Percentiles rank a stretch among this genome's conserved stretches.
phyloP scores from a whole-genome alignment of 2,329 filamentous ascomycete genomes.

The Ceratocystis alfenasii region DNA sequence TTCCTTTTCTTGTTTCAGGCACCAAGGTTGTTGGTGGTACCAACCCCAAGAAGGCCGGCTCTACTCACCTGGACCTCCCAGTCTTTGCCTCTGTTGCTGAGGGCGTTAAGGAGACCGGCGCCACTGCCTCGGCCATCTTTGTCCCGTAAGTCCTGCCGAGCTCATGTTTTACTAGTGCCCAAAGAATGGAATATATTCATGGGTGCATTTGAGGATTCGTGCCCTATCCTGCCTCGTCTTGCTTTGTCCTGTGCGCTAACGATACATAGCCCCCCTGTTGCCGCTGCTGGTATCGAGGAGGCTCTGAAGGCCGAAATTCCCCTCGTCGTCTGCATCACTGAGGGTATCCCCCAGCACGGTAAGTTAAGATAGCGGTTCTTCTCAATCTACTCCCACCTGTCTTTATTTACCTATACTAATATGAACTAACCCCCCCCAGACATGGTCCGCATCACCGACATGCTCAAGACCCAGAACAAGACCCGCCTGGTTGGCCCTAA shows the following conservation, averaged over 20 bases:
- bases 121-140: slow-evolving; percentile 87
- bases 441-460: slow-evolving; percentile 98
- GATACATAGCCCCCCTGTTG: slow-evolving; percentile 61
- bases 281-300: slow-evolving; percentile 92
- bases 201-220: neutral
- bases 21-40: slow-evolving; percentile 97
- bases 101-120: slow-evolving; percentile 79
- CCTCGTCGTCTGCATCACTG: slow-evolving; percentile 92
- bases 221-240: neutral
- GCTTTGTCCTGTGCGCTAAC: neutral
- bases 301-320: slow-evolving; percentile 86
- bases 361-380: slow-evolving; percentile 29
- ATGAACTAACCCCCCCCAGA: slow-evolving; percentile 39
- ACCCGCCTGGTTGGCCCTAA: slow-evolving; percentile 94
- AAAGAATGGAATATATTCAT: neutral
- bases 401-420: too few relatives aligned
- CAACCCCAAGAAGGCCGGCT: slow-evolving; percentile 96
- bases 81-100: slow-evolving; percentile 87
- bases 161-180: slow-evolving; percentile 10
- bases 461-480: slow-evolving; percentile 95
- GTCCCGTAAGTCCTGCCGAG: slow-evolving; percentile 56
- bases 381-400: too few relatives aligned
- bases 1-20: slow-evolving; percentile 40
- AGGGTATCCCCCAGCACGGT: slow-evolving; percentile 96
- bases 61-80: slow-evolving; percentile 76